Conservation (phyloP, 768 basidiomycete species). For the Punctularia strigosozonata region DNA sequence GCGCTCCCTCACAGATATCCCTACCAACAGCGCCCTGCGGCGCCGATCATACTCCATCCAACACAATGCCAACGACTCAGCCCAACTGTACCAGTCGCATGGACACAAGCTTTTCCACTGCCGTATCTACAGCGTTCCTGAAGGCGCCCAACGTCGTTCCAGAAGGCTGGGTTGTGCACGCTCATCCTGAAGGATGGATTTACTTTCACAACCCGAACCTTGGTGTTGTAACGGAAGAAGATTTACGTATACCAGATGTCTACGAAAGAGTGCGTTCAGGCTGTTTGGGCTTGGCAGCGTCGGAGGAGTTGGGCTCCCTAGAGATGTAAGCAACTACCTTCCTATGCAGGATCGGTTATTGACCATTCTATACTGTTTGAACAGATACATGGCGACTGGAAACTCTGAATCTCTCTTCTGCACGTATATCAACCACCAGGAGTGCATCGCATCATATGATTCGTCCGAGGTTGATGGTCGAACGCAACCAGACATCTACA, state of each 20-base stretch:
- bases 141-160: no score
- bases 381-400: slow-evolving; percentile 28
- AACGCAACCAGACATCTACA: slow-evolving; percentile 11
- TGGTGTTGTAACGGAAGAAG: slow-evolving; percentile 37
- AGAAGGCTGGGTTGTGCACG: slow-evolving; percentile 28
- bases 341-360: no score
- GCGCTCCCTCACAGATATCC: no score
- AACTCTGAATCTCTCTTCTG: slow-evolving; percentile 18
- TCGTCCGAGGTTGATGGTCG: slow-evolving; percentile 10
- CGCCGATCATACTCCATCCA: no score
- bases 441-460: slow-evolving; percentile 33
- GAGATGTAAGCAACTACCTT: no score
- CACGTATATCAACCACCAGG: slow-evolving; percentile 33
- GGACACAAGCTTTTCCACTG: no score
- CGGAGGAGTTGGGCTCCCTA: no score
- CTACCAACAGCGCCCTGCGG: no score
- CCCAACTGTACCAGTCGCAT: no score
- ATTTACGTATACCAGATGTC: slow-evolving; percentile 28
- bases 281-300: no score
- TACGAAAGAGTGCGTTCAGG: no score
- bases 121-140: slow-evolving; percentile 3
- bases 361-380: slow-evolving; percentile 28
- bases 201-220: slow-evolving; percentile 32
- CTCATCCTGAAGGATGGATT: slow-evolving; percentile 37
- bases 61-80: no score